Evolutionary conservation across 164 flowering plant species (phyloP).

Genomic region (Chimonanthus praecox): DNA sequence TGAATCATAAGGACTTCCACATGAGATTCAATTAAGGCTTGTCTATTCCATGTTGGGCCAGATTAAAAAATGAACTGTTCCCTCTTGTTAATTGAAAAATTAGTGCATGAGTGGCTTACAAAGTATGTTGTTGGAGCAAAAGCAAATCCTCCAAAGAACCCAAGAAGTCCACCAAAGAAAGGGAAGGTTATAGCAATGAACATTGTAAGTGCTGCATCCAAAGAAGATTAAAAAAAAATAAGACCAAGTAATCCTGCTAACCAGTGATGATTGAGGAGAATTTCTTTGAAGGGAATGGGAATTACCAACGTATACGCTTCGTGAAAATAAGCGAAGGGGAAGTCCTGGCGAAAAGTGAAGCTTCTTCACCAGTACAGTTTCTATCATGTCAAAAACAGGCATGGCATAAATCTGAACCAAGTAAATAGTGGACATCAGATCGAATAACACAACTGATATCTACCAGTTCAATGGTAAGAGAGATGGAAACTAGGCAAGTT

Average conservation of each 20-base stretch:
- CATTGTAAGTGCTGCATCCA: slow-evolving; percentile 7
- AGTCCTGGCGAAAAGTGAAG: slow-evolving; percentile 34
- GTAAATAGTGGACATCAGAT: neutral
- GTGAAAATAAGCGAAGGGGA: slow-evolving; percentile 40
- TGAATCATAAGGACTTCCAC: neutral
- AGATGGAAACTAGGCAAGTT: neutral
- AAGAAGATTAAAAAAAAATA: neutral
- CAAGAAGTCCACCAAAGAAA: slow-evolving; percentile 9
- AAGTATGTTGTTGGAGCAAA: slow-evolving; percentile 6
- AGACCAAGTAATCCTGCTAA: neutral
- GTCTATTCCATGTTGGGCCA: neutral
- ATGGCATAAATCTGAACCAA: slow-evolving; percentile 43
- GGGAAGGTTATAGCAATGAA: slow-evolving; percentile 10
- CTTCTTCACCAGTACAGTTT: slow-evolving; percentile 41
- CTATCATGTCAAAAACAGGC: slow-evolving; percentile 70
- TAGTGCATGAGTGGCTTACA: neutral
- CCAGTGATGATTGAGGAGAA: neutral
- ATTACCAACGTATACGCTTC: slow-evolving; percentile 51
- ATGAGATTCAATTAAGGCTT: neutral
- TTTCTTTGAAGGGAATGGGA: neutral
- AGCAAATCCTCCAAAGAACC: slow-evolving; percentile 12
- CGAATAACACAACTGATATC: neutral
- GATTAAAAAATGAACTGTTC: no score
- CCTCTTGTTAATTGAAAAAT: neutral
- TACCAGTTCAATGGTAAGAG: neutral